Base-by-base conservation (phyloP, 768 basidiomycete genomes). In the Psilocybe sp. region DNA sequence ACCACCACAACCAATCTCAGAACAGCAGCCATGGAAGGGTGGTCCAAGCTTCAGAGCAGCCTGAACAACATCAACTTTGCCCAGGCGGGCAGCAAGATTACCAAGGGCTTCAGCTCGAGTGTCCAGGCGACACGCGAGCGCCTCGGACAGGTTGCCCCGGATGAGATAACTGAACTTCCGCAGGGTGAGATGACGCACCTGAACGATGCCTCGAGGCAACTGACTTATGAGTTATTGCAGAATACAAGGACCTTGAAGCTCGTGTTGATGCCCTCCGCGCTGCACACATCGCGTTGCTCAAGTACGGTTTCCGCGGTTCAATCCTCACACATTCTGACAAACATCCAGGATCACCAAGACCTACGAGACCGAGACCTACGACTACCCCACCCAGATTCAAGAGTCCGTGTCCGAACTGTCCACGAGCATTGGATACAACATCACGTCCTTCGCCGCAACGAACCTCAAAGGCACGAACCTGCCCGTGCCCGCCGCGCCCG, bases 231-330 rank as follows among this genome's bases (percentile, higher is more conserved):
- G 23, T 7, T 28, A 3, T 15, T 54, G n/a, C 73, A 91, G 96
- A 99, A 68, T 99, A 98, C 79, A 94, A 87, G 62, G 92, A 96
- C 64, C 84, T 99, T 56, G 97, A 99, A 70, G 77, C 85, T 40
- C 87, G 92, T 49, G 97, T 98, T 36, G 97, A 99, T 69, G 92
- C 92, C 28, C 81, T 99, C 46, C 82, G 84, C 56, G 72, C 78
- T 40, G 87, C 91, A 4, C 93, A 96, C 63, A 63, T 87, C 46
- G 63, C 78, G 3, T 54, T 98, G 44, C 77, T 95, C 70, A 97
- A 87, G 92, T 89, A 56, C 47, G 81, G 69, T 23, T 16, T 14
- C 33, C 50, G 33, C 12, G 33, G n/a, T 16, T 20, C 18, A 11
- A 13, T 47, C 12, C 28, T 48, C 10, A 46, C 46, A 20, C 9